phyloP scores from a whole-genome alignment of 306 rosid species.

The Prunus persica region DNA sequence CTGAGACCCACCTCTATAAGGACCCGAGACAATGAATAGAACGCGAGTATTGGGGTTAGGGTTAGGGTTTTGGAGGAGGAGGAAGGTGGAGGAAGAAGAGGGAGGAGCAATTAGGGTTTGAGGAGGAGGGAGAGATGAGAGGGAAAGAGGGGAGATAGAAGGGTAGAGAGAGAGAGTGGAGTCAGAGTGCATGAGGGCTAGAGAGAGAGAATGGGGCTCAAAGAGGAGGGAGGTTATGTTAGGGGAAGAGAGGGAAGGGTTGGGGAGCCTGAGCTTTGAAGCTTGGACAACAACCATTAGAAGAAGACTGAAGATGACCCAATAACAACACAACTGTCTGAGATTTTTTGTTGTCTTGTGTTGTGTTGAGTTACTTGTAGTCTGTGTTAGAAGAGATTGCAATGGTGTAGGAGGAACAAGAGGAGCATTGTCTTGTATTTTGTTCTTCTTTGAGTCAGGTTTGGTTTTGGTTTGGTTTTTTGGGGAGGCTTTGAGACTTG shows the following conservation, averaged over 20 bases:
- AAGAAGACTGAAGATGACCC: slow-evolving; percentile 2
- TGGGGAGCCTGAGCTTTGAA: slow-evolving; percentile 47
- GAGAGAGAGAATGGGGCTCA: slow-evolving; percentile 72
- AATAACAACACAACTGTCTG: slow-evolving; percentile 3
- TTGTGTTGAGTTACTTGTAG: too few species aligned
- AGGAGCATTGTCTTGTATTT: background rate
- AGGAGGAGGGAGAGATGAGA: slow-evolving; percentile 43
- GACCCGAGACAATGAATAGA: slow-evolving; percentile 60
- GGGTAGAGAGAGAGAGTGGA: slow-evolving; percentile 84
- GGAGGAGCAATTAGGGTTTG: slow-evolving; percentile 66
- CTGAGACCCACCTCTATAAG: slow-evolving; percentile 55
- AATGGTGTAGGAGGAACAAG: background rate
- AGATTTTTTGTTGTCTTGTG: background rate
- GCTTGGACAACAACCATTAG: slow-evolving; percentile 55
- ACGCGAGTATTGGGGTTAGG: slow-evolving; percentile 39
- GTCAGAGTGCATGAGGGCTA: slow-evolving; percentile 81
- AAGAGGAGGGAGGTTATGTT: slow-evolving; percentile 58
- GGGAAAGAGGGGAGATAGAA: slow-evolving; percentile 41
- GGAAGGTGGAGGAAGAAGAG: slow-evolving; percentile 74
- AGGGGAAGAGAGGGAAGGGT: slow-evolving; percentile 50
- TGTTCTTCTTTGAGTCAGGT: background rate
- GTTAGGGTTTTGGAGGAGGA: slow-evolving; percentile 49
- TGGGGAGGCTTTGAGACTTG: background rate
- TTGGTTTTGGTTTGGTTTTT: background rate
- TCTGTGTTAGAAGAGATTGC: background rate